Evolutionary conservation across 805 yeast species (phyloP).

Genomic region (Lipomyces yamanashiensis): DNA sequence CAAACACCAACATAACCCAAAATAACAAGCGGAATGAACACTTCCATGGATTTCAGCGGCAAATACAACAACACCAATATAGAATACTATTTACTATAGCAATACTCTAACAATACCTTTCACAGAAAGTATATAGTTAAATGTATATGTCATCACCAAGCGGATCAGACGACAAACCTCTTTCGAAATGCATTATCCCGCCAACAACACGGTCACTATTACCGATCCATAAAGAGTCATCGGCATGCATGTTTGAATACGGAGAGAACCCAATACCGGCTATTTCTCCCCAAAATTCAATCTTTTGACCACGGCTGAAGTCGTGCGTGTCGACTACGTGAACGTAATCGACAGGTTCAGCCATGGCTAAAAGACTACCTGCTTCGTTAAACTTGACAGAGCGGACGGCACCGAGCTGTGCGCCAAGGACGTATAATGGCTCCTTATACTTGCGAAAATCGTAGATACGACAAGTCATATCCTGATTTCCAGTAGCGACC

Average conservation of each 20-base stretch:
- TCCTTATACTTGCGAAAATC: conserved; percentile 50
- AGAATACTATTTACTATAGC: too few relatives aligned
- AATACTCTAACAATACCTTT: not conserved
- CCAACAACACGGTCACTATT: conserved; percentile 61
- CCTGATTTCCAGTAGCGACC: conserved; percentile 64
- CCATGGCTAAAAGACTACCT: conserved; percentile 57
- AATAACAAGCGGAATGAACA: too few relatives aligned
- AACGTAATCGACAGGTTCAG: conserved; percentile 63
- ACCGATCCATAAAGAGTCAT: conserved; percentile 53
- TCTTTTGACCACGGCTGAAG: conserved; percentile 49
- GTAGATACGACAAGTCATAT: conserved; percentile 53
- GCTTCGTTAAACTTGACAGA: conserved; percentile 55
- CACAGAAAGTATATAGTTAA: not conserved
- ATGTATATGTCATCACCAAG: not conserved
- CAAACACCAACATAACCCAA: too few relatives aligned
- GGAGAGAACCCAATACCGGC: conserved; percentile 55
- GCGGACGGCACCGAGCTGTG: conserved; percentile 54
- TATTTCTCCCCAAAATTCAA: conserved; percentile 62
- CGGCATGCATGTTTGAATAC: conserved; percentile 4
- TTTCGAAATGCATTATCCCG: conserved; percentile 57
- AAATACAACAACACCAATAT: too few relatives aligned
- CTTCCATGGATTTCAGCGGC: too few relatives aligned
- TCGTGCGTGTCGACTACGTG: conserved; percentile 52
- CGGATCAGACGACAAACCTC: conserved; percentile 7
- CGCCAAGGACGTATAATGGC: conserved; percentile 45